Base-by-base conservation (phyloP, 75 land plant genomes). In the Cupressus sempervirens region DNA sequence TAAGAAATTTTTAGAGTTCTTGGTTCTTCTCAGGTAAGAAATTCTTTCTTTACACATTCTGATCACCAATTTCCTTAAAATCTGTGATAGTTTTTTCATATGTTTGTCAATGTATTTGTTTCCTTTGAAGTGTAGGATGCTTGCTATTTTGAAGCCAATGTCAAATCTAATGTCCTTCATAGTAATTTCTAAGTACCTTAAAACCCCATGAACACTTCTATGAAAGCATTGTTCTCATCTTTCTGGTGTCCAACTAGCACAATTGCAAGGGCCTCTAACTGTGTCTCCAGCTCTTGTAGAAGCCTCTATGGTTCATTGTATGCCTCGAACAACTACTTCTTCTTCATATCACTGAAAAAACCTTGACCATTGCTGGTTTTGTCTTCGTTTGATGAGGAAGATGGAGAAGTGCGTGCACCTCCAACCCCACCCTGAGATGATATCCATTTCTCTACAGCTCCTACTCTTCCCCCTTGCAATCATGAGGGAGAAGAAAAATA, bases 181-280 rank as follows among this genome's bases (percentile, higher is more conserved):
- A n/a, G n/a, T n/a, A n/a, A n/a, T n/a, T n/a, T n/a, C n/a, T n/a
- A n/a, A n/a, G n/a, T n/a, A n/a, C n/a, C n/a, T n/a, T n/a, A n/a
- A 87, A 98, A 98, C 7, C 99, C 99, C 99, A 98, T 98, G 35
- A 98, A 92, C n/a, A 97, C 98, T 85, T 98, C 99, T 23, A 98
- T 91, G 12, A 98, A 89, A 23, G 99, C 99, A 86, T 97, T 96
- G 87, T 98, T 98, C 40, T 98, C 99, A 88, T 98, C 99, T n/a
- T 98, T 98, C 88, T 98, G 99, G 87, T 98, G 99, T 56, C 99
- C 99, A 46, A 98, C 98, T 67, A 96, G 94, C 26, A 98, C 87
- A 84, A 98, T 93, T 30, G 99, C 99, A 75, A 98, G 99, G 18
- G 97, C 95, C 50, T 96, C 98, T 84, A 98, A 92, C 12, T 93